Base-by-base conservation (phyloP, 1,284 basidiomycete genomes). In the Apiotrichum gamsii region DNA sequence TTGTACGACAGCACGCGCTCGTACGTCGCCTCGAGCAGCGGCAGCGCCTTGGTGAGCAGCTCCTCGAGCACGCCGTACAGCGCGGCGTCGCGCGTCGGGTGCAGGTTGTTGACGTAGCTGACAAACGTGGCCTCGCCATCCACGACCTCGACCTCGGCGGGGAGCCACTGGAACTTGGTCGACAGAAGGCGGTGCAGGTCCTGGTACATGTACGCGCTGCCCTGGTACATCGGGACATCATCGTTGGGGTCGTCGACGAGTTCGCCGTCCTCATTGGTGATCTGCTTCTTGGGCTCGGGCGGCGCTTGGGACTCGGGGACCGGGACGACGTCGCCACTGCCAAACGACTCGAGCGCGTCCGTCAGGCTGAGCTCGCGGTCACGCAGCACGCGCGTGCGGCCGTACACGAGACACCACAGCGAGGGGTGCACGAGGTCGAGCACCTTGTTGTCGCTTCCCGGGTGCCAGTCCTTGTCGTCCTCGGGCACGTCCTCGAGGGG, bases 341-440 rank as follows among this genome's bases (percentile, higher is more conserved):
- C 51, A n/a, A 14, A 36, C 2, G 46, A 9, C 1, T 5, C 41
- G 15, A 44, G 28, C 13, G 15, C 23, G 21, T 38, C 20, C 23
- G 25, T 35, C 5, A 52, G 39, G 1, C 29, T 24, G 11, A 52
- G 29, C n/a, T 32, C 30, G 19, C 34, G 21, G 15, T 47, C 45
- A 15, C 4, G 4, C 18, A 52, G 39, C 8, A 45, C 19, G 9
- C 46, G 51, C 13, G 51, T 48, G 23, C 38, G 37, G 39, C 51
- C 51, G 32, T 45, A 52, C n/a, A 52, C 51, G 2, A 52, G 46
- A 13, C 46, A 43, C 29, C 35, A 52, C 19, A 52, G 46, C 8
- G 46, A 48, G 6, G 51, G 51, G 43, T 52, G 51, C 4, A 52
- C 51, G 28, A 52, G 42, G 29, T 52, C 51, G 35, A 52, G 50